phyloP scores from a whole-genome alignment of 148 eudicot genomes.

The Gaultheria prostrata region DNA sequence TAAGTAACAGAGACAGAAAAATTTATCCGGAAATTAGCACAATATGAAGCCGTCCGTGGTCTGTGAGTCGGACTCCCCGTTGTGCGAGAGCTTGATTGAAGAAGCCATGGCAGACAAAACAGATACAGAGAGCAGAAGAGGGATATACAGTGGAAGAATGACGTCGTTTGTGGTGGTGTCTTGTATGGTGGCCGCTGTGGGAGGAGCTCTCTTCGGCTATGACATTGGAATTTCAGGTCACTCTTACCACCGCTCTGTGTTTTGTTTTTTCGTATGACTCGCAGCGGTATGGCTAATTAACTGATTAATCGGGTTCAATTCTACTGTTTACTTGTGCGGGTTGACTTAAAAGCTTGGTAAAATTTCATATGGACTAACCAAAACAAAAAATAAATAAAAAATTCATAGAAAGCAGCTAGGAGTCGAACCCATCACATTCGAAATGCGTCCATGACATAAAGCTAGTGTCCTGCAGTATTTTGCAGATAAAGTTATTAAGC shows the following conservation, averaged over 20 bases:
- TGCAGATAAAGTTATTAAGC: too few species aligned
- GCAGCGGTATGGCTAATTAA: too few species aligned
- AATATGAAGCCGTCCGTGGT: neutral
- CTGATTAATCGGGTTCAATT: too few species aligned
- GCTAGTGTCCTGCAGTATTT: too few species aligned
- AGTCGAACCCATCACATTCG: too few species aligned
- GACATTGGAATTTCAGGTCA: conserved; percentile 6
- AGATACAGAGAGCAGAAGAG: too few species aligned
- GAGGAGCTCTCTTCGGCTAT: conserved; percentile 1
- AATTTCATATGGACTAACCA: too few species aligned
- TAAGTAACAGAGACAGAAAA: neutral
- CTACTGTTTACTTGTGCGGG: too few species aligned
- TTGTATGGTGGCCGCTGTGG: neutral
- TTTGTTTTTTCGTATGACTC: neutral
- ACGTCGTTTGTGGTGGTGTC: neutral
- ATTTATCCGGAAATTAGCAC: neutral
- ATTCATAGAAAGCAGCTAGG: too few species aligned
- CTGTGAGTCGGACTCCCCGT: neutral
- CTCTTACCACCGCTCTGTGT: neutral
- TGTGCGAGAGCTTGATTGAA: neutral
- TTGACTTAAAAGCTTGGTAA: too few species aligned
- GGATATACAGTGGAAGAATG: neutral
- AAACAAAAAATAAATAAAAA: too few species aligned
- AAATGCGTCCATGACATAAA: too few species aligned
- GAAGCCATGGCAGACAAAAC: neutral